A percentile compares a stretch with the other conserved stretches of the same genome.
Evolutionary conservation across 306 rosid species (phyloP).

Genomic region (Crataegus laevigata): DNA sequence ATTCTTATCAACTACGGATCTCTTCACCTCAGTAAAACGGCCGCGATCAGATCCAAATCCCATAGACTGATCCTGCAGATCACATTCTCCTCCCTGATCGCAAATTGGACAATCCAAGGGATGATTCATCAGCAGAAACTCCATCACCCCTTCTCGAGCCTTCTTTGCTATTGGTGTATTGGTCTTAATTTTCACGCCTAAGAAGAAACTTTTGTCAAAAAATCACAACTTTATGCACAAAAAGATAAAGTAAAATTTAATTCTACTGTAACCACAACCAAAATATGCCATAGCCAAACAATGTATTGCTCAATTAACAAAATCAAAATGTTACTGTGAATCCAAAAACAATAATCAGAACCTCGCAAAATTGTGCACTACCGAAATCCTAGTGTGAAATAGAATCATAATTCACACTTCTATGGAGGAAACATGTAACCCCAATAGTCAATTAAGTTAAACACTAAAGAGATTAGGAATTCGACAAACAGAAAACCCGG

Average conservation of each 20-base stretch:
- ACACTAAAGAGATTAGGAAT: no score
- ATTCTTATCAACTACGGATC: conserved; percentile 95
- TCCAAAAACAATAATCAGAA: neutral
- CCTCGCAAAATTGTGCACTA: neutral
- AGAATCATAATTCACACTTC: neutral
- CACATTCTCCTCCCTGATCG: conserved; percentile 99
- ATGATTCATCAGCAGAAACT: conserved; percentile 95
- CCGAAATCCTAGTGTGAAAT: neutral
- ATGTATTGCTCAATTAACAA: neutral
- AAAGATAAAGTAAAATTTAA: neutral
- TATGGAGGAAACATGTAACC: neutral
- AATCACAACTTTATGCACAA: conserved; percentile 3
- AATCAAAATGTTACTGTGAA: neutral
- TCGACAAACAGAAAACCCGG: neutral
- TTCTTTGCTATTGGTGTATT: conserved; percentile 94
- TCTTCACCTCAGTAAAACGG: conserved; percentile 90
- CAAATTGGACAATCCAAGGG: conserved; percentile 99
- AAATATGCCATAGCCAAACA: neutral
- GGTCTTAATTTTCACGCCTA: conserved; percentile 98
- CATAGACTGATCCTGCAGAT: conserved; percentile 99
- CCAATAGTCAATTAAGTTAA: no score
- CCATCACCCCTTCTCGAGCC: conserved; percentile 99
- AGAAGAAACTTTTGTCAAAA: conserved; percentile 11
- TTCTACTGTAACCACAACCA: neutral
- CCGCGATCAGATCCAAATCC: conserved; percentile 99